Base-by-base conservation (phyloP, 1,284 basidiomycete genomes). In the Phaffia rhodozyma region DNA sequence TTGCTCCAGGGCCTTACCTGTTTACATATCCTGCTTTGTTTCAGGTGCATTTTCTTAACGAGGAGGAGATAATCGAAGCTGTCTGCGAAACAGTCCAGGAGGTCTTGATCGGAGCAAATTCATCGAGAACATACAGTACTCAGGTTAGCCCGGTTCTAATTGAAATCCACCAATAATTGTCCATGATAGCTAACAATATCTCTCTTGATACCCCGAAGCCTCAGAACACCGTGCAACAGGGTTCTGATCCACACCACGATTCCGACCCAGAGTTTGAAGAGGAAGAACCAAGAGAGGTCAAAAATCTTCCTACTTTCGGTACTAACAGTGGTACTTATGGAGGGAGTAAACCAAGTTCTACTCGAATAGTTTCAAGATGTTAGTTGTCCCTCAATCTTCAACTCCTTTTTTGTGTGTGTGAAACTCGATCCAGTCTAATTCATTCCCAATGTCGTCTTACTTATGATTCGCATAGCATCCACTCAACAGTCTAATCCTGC, bases 21-120 rank as follows among this genome's bases (percentile, higher is more conserved):
- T 18, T n/a, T 27, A 55, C 25, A 27, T 13, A n/a, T 50, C 5
- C 29, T 29, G 1, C 16, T n/a, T 20, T 23, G 29, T 25, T 27
- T 1, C 54, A 78, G 73, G 91, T 97, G 0, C 90, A 93, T 69
- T 98, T 98, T 71, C 77, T 97, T 62, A 84, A 97, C 69, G 91
- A 98, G 73, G 96, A 97, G 61, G 81, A 80, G 18, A 90, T 97
- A 69, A 86, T 87, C 4, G 86, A 91, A 68, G 79, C 78, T 7
- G 84, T 98, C 57, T 84, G 87, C n/a, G 83, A 86, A 67, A 80
- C 79, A 0, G 78, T 96, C 1, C 85, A 89, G 67, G 76, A 80
- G 56, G 79, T 79, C 27, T 77, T 93, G n/a, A 79, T 84, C 0
- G 81, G 80, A n/a, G 75, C 70, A 76, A 89, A 77, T 83, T 82